A percentile compares a stretch with the other conserved stretches of the same genome.
Conservation (phyloP, 108 stramenopile genomes). For the Schizochytrium sp. region DNA sequence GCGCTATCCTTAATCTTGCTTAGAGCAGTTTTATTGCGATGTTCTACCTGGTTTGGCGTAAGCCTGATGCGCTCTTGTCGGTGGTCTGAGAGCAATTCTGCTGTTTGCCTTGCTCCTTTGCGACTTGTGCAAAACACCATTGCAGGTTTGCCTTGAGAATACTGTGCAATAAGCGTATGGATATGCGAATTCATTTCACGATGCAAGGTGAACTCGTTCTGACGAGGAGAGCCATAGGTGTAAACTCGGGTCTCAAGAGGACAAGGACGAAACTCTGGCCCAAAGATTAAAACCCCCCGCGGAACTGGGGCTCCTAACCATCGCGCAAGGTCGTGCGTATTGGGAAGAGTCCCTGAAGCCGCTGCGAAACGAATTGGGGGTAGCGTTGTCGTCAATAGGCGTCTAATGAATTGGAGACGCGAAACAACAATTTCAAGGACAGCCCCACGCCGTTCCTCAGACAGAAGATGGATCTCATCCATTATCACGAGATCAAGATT, state of each 20-base stretch:
- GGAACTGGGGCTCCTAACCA: slow-evolving; percentile 7
- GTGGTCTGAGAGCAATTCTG: background rate
- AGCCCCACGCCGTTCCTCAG: slow-evolving; percentile 80
- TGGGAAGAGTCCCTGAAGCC: slow-evolving; percentile 17
- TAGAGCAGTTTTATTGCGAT: background rate
- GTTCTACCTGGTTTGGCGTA: background rate
- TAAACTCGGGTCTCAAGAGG: background rate
- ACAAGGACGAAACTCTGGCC: slow-evolving; percentile 32
- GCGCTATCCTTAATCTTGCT: background rate
- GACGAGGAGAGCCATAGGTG: background rate
- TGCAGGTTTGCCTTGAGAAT: background rate
- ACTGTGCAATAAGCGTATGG: background rate
- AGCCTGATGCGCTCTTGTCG: background rate
- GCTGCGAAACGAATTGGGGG: background rate
- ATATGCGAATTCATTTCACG: background rate
- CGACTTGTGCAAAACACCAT: slow-evolving; percentile 56
- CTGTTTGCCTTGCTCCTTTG: background rate
- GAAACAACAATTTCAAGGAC: slow-evolving; percentile 93
- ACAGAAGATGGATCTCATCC: slow-evolving; percentile 96
- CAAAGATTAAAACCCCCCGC: background rate
- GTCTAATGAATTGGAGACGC: slow-evolving; percentile 89
- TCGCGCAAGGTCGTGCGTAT: background rate
- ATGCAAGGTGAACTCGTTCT: slow-evolving; percentile 26
- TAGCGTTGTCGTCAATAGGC: background rate
- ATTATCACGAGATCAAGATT: slow-evolving; percentile 85